phyloP scores from a whole-genome alignment of 306 rosid genomes.

The Gillenia trifoliata region DNA sequence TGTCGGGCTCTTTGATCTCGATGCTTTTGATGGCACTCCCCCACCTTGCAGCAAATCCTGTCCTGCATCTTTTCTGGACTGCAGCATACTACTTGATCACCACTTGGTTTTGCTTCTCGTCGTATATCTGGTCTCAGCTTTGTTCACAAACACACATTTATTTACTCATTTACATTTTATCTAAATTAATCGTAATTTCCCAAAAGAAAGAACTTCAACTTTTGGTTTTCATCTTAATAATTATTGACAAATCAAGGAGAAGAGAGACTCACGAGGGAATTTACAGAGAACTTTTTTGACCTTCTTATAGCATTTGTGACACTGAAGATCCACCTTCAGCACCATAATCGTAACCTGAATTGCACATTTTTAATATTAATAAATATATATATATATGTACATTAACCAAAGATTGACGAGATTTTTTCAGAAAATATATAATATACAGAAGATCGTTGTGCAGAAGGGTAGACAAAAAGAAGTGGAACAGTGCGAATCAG shows the following conservation, averaged over 20 bases:
- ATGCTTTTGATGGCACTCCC: slow-evolving; percentile 45
- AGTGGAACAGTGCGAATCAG: background rate
- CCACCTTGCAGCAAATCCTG: slow-evolving; percentile 46
- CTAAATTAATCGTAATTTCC: background rate
- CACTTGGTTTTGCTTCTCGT: slow-evolving; percentile 53
- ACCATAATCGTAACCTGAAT: slow-evolving; percentile 46
- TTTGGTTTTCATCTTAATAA: background rate
- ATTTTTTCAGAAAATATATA: background rate
- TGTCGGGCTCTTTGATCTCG: slow-evolving; percentile 45
- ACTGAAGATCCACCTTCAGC: slow-evolving; percentile 71
- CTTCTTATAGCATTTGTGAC: slow-evolving; percentile 64
- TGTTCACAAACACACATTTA: slow-evolving; percentile 30
- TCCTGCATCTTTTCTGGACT: slow-evolving; percentile 66
- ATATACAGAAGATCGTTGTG: background rate
- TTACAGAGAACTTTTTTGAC: slow-evolving; percentile 67
- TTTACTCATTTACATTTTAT: slow-evolving; percentile 22
- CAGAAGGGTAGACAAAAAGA: background rate
- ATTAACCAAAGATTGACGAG: background rate
- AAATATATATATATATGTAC: background rate
- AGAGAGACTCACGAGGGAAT: slow-evolving; percentile 68
- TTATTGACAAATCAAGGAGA: background rate
- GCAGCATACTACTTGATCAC: slow-evolving; percentile 62
- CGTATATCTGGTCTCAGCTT: slow-evolving; percentile 62
- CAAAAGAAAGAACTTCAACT: background rate
- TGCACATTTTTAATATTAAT: background rate